These are phyloP conservation scores for Cubamyces lactineus DNA, from an alignment of 768 basidiomycete species.

Conservation along the genomic window DNA sequence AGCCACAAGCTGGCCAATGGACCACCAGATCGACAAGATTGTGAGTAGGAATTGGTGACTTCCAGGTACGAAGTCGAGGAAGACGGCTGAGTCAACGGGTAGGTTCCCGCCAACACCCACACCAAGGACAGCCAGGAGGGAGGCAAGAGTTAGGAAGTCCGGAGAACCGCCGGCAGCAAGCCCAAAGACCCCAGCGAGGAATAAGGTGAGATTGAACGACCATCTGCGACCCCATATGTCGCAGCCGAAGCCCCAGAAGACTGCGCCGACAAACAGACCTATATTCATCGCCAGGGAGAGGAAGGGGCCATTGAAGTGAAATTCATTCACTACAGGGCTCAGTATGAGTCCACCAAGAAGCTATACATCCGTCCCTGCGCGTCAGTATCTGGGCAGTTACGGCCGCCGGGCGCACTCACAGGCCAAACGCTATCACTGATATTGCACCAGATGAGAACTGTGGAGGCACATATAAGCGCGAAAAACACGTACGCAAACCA, in stretches of 20 bases:
- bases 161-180: slow-evolving; percentile 51
- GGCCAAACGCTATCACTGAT: slow-evolving; percentile 74
- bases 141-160: slow-evolving; percentile 51
- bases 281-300: slow-evolving; percentile 55
- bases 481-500: slow-evolving; percentile 66
- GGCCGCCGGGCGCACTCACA: slow-evolving; percentile 41
- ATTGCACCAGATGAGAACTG: not conserved
- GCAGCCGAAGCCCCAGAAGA: slow-evolving; percentile 52
- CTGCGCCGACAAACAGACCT: slow-evolving; percentile 54
- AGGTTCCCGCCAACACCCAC: slow-evolving; percentile 61
- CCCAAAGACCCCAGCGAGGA: slow-evolving; percentile 57
- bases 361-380: slow-evolving; percentile 28
- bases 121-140: slow-evolving; percentile 48
- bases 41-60: slow-evolving; percentile 63
- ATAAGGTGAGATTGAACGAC: slow-evolving; percentile 58
- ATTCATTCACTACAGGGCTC: slow-evolving; percentile 51
- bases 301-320: slow-evolving; percentile 49
- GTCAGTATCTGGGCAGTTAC: not conserved
- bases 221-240: slow-evolving; percentile 58
- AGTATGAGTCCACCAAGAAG: slow-evolving; percentile 49
- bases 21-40: slow-evolving; percentile 62
- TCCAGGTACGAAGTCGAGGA: slow-evolving; percentile 55
- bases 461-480: not conserved
- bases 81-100: slow-evolving; percentile 57
- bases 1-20: slow-evolving; percentile 55